A percentile compares a stretch with the other conserved stretches of the same genome.
Evolutionary conservation across 2,329 filamentous ascomycete genomes (phyloP).

Genomic region (Cladophialophora psammophila): DNA sequence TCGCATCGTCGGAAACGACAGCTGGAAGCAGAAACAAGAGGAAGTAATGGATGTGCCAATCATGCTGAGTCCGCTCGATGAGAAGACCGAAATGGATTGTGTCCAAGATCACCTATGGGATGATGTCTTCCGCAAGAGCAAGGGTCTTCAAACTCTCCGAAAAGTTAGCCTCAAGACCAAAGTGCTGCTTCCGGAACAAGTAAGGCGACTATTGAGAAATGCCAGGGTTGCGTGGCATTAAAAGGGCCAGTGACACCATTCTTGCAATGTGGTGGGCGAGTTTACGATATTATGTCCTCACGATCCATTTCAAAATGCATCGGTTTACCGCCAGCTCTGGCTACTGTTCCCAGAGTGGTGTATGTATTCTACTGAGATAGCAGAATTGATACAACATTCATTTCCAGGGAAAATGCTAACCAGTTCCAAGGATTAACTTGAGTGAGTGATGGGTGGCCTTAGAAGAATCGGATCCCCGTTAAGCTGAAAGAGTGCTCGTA

Average conservation of each 20-base stretch:
- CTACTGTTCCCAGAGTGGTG: conserved; percentile 35
- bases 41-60: conserved; percentile 51
- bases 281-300: neutral
- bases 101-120: conserved; percentile 43
- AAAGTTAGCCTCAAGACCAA: conserved; percentile 35
- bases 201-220: conserved; percentile 35
- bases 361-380: conserved; percentile 1
- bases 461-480: neutral
- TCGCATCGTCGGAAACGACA: conserved; percentile 46
- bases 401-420: neutral
- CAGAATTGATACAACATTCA: conserved; percentile 9
- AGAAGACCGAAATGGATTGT: conserved; percentile 38
- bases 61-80: conserved; percentile 46
- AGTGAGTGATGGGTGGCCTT: neutral
- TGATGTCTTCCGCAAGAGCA: conserved; percentile 32
- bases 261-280: neutral
- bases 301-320: neutral
- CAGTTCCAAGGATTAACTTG: neutral
- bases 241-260: neutral
- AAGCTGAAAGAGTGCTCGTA: neutral
- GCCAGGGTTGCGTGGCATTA: conserved; percentile 36
- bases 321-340: conserved; percentile 23
- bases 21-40: conserved; percentile 48
- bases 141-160: conserved; percentile 33
- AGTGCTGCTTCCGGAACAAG: conserved; percentile 35